These are phyloP conservation scores for Cairneyella variabilis DNA, from an alignment of 495 filamentous ascomycete species.

Conservation along the genomic window DNA sequence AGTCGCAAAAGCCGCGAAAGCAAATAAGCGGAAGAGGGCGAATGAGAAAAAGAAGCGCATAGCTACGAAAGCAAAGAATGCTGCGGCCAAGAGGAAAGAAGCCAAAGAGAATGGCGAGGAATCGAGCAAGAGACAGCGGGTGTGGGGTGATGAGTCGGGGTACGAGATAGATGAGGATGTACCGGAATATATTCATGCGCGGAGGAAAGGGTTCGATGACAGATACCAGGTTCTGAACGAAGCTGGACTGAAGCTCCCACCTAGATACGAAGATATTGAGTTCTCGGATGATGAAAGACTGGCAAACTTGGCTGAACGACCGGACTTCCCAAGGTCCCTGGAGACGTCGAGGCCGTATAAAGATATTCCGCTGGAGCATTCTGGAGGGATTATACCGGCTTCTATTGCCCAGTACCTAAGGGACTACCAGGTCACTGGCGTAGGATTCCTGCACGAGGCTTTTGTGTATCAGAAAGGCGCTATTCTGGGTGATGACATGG, in stretches of 20 bases:
- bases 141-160: slow-evolving; percentile 19
- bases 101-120: slow-evolving; percentile 13
- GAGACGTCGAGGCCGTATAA: slow-evolving; percentile 63
- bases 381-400: slow-evolving; percentile 82
- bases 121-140: slow-evolving; percentile 14
- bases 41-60: slow-evolving; percentile 25
- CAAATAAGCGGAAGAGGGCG: slow-evolving; percentile 20
- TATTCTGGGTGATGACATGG: slow-evolving; percentile 95
- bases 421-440: slow-evolving; percentile 86
- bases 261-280: slow-evolving; percentile 73
- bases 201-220: slow-evolving; percentile 56
- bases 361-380: slow-evolving; percentile 70
- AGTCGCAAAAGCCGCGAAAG: slow-evolving; percentile 30
- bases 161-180: slow-evolving; percentile 32
- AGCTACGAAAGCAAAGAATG: slow-evolving; percentile 23
- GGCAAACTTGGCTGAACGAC: slow-evolving; percentile 59
- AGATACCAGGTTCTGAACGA: slow-evolving; percentile 54
- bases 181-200: slow-evolving; percentile 44
- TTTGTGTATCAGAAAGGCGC: slow-evolving; percentile 93
- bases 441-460: slow-evolving; percentile 77
- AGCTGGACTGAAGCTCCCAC: slow-evolving; percentile 72
- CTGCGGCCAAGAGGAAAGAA: slow-evolving; percentile 13
- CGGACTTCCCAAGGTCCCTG: slow-evolving; percentile 56
- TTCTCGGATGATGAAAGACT: slow-evolving; percentile 83
- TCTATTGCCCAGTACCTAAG: slow-evolving; percentile 90